phyloP scores from a whole-genome alignment of 345 rosid genomes.

The Trapa bicornis region DNA sequence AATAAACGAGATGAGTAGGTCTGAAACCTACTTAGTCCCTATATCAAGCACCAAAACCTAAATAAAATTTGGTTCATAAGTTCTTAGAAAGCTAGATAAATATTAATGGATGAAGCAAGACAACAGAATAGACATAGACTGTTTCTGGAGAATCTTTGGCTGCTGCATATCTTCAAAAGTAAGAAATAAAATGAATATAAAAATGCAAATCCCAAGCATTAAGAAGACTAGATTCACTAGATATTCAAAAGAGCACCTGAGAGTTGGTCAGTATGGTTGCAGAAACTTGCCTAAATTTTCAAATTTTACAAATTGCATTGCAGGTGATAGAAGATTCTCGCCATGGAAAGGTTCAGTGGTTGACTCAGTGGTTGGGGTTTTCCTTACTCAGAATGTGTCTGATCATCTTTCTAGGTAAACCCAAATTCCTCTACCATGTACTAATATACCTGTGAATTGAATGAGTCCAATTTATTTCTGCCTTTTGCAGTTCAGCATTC shows the following conservation, averaged over 20 bases:
- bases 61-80: too few species aligned
- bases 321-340: conserved; percentile 94
- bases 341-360: conserved; percentile 96
- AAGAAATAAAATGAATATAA: background rate
- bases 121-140: background rate
- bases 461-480: conserved; percentile 7
- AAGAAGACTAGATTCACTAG: background rate
- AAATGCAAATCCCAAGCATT: background rate
- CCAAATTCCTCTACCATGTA: conserved; percentile 12
- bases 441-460: background rate
- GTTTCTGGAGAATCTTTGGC: background rate
- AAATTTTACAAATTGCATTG: background rate
- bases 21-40: too few species aligned
- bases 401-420: conserved; percentile 86
- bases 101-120: too few species aligned
- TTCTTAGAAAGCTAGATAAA: too few species aligned
- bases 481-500: conserved; percentile 69
- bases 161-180: background rate
- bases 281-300: background rate
- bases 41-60: too few species aligned
- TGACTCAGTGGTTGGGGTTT: conserved; percentile 94
- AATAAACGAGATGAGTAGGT: too few species aligned
- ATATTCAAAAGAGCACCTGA: background rate
- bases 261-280: background rate
- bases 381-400: conserved; percentile 94